Conservation (phyloP, 345 rosid species). For the Luvunga scandens region DNA sequence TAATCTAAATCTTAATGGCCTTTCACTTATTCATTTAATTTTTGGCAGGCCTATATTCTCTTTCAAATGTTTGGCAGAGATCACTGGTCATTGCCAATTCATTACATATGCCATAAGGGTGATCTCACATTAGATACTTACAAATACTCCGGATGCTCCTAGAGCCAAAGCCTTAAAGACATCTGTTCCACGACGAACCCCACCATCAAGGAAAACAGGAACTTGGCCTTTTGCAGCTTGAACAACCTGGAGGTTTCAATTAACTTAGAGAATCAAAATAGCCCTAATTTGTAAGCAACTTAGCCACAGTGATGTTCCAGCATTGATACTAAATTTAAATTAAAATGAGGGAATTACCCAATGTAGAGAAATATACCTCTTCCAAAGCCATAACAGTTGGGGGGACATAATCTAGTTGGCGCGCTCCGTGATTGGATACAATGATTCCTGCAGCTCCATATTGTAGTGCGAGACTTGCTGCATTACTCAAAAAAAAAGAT, state of each 20-base stretch:
- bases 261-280: neutral
- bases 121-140: slow-evolving; percentile 33
- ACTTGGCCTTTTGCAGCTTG: slow-evolving; percentile 81
- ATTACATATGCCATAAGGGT: neutral
- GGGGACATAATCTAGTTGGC: slow-evolving; percentile 92
- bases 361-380: slow-evolving; percentile 45
- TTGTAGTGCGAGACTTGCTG: slow-evolving; percentile 74
- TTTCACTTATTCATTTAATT: neutral
- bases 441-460: slow-evolving; percentile 87
- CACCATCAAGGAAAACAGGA: slow-evolving; percentile 95
- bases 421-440: slow-evolving; percentile 94
- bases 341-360: neutral
- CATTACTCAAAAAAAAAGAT: slow-evolving; percentile 8
- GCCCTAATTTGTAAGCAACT: neutral
- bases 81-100: neutral
- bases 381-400: slow-evolving; percentile 83
- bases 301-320: neutral
- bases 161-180: slow-evolving; percentile 97
- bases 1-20: neutral
- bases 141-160: slow-evolving; percentile 94
- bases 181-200: slow-evolving; percentile 97
- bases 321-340: neutral
- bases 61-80: neutral
- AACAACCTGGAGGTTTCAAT: slow-evolving; percentile 52
- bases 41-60: neutral